phyloP scores from a whole-genome alignment of 2,329 filamentous ascomycete genomes.

The Trichophyton schoenleinii region DNA sequence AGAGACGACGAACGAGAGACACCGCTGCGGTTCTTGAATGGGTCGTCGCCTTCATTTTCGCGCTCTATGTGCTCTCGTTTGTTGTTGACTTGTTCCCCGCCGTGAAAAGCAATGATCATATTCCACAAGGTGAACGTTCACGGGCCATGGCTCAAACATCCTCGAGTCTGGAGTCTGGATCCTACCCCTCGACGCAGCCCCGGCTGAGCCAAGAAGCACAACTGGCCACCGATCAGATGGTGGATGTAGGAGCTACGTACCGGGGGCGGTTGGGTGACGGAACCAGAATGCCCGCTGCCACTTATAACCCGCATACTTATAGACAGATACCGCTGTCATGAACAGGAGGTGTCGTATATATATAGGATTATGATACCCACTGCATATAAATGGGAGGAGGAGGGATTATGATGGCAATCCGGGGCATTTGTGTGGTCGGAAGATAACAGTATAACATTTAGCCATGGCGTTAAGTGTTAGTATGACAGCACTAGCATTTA shows the following conservation, averaged over 20 bases:
- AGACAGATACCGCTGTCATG: not conserved
- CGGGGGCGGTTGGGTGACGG: conserved; percentile 8
- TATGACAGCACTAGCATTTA: too few relatives aligned
- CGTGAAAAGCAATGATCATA: conserved; percentile 44
- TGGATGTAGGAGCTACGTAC: conserved; percentile 20
- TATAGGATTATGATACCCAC: not conserved
- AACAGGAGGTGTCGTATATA: not conserved
- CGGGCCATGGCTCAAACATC: conserved; percentile 16
- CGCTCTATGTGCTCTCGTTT: conserved; percentile 78
- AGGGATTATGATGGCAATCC: not conserved
- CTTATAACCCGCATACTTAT: not conserved
- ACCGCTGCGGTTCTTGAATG: conserved; percentile 67
- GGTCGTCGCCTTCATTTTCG: conserved; percentile 70
- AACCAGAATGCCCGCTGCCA: not conserved
- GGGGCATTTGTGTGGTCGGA: too few relatives aligned
- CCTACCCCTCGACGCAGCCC: conserved; percentile 4
- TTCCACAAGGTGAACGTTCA: conserved; percentile 30
- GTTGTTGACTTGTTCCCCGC: conserved; percentile 77
- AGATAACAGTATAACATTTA: too few relatives aligned
- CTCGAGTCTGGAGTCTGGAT: not conserved
- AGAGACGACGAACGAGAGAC: conserved; percentile 43
- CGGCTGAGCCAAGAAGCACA: conserved; percentile 25
- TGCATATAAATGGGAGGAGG: not conserved
- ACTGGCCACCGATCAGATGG: conserved; percentile 27
- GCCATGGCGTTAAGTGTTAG: too few relatives aligned